Evolutionary conservation across 2,329 filamentous ascomycete species (phyloP).

Genomic region (Lecanicillium sp.): DNA sequence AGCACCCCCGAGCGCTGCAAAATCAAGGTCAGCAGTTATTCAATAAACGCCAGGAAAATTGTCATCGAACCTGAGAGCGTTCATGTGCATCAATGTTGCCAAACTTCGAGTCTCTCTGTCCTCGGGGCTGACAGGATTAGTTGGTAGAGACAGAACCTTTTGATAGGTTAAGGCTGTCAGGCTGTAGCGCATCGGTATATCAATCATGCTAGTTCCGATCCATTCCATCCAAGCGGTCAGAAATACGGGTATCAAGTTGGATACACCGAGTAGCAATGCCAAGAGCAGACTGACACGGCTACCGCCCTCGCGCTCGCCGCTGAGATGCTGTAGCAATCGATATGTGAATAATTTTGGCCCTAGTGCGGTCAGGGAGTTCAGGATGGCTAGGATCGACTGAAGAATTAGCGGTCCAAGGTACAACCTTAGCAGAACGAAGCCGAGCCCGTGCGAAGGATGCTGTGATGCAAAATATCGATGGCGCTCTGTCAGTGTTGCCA

Average conservation of each 20-base stretch:
- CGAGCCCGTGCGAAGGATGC: neutral
- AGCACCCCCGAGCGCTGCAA: neutral
- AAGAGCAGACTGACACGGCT: neutral
- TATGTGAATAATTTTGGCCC: neutral
- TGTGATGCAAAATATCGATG: neutral
- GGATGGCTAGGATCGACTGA: neutral
- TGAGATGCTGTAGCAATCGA: constrained; percentile 1
- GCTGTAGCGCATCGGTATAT: neutral
- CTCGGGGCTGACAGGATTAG: neutral
- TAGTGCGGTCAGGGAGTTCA: neutral
- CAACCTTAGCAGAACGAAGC: neutral
- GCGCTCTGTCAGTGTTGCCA: neutral
- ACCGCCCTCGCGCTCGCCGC: neutral
- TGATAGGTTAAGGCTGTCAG: constrained; percentile 1
- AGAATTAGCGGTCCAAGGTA: neutral
- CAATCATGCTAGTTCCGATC: constrained; percentile 2
- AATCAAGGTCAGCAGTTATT: neutral
- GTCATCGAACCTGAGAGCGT: neutral
- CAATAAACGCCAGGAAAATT: neutral
- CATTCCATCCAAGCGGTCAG: neutral
- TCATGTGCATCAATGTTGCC: neutral
- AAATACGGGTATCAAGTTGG: neutral
- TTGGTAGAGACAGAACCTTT: neutral
- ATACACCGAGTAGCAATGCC: neutral
- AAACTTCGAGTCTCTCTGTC: neutral